Evolutionary conservation across 1,284 basidiomycete genomes (phyloP).

Genomic region (Butyriboletus appendiculatus): DNA sequence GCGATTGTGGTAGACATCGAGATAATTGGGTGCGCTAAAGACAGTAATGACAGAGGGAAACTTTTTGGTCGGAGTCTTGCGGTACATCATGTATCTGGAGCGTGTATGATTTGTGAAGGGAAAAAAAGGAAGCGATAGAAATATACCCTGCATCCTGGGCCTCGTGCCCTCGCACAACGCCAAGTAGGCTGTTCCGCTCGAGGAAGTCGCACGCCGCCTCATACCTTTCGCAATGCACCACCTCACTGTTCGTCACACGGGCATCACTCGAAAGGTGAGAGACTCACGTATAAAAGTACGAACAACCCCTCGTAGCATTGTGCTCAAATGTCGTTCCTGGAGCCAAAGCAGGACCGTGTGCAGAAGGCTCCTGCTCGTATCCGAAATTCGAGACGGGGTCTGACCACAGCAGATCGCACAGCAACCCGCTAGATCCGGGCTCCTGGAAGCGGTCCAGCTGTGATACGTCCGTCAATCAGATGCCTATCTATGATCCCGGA

Average conservation of each 20-base stretch:
- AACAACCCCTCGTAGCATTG: conserved; percentile 92
- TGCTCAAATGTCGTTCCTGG: conserved; percentile 71
- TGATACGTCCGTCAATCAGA: conserved; percentile 6
- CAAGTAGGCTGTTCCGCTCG: conserved; percentile 88
- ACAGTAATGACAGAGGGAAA: conserved; percentile 88
- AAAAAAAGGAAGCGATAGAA: neutral
- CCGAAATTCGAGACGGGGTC: conserved; percentile 86
- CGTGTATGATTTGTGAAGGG: conserved; percentile 13
- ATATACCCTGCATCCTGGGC: conserved; percentile 93
- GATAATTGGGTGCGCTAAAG: conserved; percentile 86
- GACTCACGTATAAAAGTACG: conserved; percentile 90
- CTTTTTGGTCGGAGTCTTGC: conserved; percentile 41
- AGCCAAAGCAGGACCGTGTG: conserved; percentile 26
- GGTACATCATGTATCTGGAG: conserved; percentile 65
- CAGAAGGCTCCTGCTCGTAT: conserved; percentile 49
- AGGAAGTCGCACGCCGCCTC: conserved; percentile 94
- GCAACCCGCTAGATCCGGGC: conserved; percentile 88
- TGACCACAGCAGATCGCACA: conserved; percentile 96
- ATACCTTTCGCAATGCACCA: conserved; percentile 54
- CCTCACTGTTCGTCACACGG: neutral
- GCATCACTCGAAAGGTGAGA: conserved; percentile 13
- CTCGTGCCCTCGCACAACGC: conserved; percentile 96
- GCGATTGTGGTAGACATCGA: conserved; percentile 87
- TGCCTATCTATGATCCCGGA: neutral
- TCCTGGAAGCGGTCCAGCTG: conserved; percentile 93